Evolutionary conservation across 352 stramenopile species (phyloP), one percentile per base, ranked within the genome.

Genomic region (Globisporangium recalcitrans): DNA sequence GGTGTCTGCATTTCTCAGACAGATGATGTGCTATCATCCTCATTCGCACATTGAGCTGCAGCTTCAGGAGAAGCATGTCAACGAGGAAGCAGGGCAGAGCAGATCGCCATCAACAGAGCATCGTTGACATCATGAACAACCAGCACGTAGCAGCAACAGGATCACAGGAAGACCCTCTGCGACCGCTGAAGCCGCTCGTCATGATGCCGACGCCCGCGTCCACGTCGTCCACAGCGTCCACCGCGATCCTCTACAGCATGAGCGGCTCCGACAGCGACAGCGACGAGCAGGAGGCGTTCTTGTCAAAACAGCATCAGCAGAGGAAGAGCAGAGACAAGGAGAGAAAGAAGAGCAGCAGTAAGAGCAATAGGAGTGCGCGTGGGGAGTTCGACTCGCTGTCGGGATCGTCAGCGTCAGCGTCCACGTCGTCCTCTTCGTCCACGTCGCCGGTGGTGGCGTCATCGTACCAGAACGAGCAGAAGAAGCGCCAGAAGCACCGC

Each of bases 141-240:
- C 49, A 40, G 26, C 27, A 10, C 9, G 3, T 2, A 4, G 1
- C 1, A 31, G 49, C 27, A 19, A 27, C 27, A 16, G 14, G 3
- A 22, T 11, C 16, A 19, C 49, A 55, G 4, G 49, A 36, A 9
- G 16, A 19, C 4, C 26, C 42, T 29, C 34, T 58, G 14, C 58
- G 22, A 11, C 34, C 60, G 14, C 60, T 60, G 6, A 13, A 52
- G 21, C 29, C 60, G 40, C 40, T 58, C 29, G 27, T 31, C 29
- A 22, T 60, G 51, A 56, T 52, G 60, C 38, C 60, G 16, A 60
- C 60, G 22, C 52, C 60, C 34, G 42, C 29, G 22, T 65, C 60
- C 21, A 55, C 60, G 10, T 55, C 60, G 1, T 59, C 59, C 11
- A 53, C 59, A 14, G 48, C 47, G 47, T 58, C 58, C 14, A 60